A percentile compares a stretch with the other conserved stretches of the same genome.
These are phyloP conservation scores for Cytospora paraplurivora DNA, from an alignment of 2,329 filamentous ascomycete genomes.

Conservation along the genomic window DNA sequence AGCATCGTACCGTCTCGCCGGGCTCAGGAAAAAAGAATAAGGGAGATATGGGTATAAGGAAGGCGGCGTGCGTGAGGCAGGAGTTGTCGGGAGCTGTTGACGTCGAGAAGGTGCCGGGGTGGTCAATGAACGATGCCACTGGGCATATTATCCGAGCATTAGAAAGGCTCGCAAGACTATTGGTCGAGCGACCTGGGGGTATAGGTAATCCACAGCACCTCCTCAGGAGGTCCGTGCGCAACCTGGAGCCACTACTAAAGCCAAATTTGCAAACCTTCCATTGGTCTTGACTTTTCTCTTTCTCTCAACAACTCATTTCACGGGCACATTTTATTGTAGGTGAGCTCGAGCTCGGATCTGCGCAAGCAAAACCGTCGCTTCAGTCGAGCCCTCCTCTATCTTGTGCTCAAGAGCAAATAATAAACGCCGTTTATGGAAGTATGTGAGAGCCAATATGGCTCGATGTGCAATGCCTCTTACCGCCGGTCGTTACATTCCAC, in stretches of 20 bases:
- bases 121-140: slow-evolving; percentile 18
- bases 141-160: slow-evolving; percentile 22
- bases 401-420: slow-evolving; percentile 64
- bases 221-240: slow-evolving; percentile 17
- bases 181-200: slow-evolving; percentile 7
- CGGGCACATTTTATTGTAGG: slow-evolving; percentile 73
- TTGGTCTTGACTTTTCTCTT: slow-evolving; percentile 34
- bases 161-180: slow-evolving; percentile 20
- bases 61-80: slow-evolving; percentile 30
- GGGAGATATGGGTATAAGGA: slow-evolving; percentile 40
- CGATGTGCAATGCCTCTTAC: slow-evolving; percentile 69
- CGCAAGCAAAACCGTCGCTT: slow-evolving; percentile 44
- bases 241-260: slow-evolving; percentile 19
- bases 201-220: not conserved
- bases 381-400: slow-evolving; percentile 72
- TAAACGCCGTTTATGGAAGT: slow-evolving; percentile 71
- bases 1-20: slow-evolving; percentile 68
- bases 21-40: slow-evolving; percentile 39
- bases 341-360: slow-evolving; percentile 57
- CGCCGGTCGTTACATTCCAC: slow-evolving; percentile 68
- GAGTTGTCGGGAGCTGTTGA: slow-evolving; percentile 35
- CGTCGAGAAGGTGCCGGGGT: slow-evolving; percentile 38
- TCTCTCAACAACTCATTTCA: slow-evolving; percentile 62
- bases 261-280: slow-evolving; percentile 31
- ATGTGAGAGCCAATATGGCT: slow-evolving; percentile 60